Evolutionary conservation across 805 yeast genomes (phyloP), one percentile per base, ranked within the genome.

Genomic region (Saturnispora ahearnii): DNA sequence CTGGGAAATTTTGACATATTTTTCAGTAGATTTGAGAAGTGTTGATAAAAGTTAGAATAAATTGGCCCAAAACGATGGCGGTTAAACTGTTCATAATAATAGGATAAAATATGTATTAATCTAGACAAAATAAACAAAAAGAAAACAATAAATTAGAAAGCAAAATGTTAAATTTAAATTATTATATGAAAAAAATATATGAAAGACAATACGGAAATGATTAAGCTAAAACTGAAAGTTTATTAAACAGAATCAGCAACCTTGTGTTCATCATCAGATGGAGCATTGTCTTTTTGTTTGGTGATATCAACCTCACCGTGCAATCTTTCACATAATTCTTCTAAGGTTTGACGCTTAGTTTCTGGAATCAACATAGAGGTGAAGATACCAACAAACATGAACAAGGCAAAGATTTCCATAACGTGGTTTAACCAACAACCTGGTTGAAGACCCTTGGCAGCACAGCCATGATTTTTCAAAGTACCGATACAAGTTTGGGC

Each of bases 401-500:
- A 88, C 48, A 87, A 73, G 22, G 96, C 96, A 65, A 85, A 87
- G 65, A 87, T 87, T 73, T 88, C 88, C 95, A 87, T 87, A 57
- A 87, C 95, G 60, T 87, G 95, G 41, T 88, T 87, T 67, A 87
- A 77, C 82, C 78, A 87, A 80, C 96, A 87, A 71, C 80, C 78
- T 38, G 59, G 58, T 51, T 76, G 65, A 48, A 57, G 56, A 34
- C 62, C 65, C 51, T 73, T 74, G 43, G 70, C 69, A 34, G 87
- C 71, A 79, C 95, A 88, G 56, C 79, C 76, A 69, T 84, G 90
- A 74, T 84, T 73, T 50, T 82, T 74, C 62, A 88, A 76, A 57
- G 95, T 86, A 76, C 96, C 93, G 58, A 85, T 68, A 65, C 85
- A 84, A 54, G 90, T 82, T 72, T 84, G 91, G 24, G 96, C 95